These are phyloP conservation scores for Erythrobasidium hasegawianum DNA, from an alignment of 1,284 basidiomycete genomes.

Conservation along the genomic window DNA sequence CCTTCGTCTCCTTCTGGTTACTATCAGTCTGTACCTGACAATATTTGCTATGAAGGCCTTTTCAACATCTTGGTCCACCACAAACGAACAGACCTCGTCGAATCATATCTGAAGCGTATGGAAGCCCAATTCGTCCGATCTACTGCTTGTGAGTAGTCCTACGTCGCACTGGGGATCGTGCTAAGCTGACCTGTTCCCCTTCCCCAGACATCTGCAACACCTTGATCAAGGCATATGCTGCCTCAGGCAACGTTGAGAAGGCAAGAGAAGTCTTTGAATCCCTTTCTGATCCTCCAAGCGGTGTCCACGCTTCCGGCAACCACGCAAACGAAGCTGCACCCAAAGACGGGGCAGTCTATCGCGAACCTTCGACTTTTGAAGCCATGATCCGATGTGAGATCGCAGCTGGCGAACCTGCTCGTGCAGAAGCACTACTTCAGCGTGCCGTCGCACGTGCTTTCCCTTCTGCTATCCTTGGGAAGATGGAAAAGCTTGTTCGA, in stretches of 20 bases:
- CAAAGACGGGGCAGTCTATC: slow-evolving; percentile 65
- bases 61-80: slow-evolving; percentile 81
- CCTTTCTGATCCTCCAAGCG: slow-evolving; percentile 78
- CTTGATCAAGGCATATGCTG: slow-evolving; percentile 61
- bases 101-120: slow-evolving; percentile 66
- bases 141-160: slow-evolving; percentile 81
- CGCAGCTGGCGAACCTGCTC: slow-evolving; percentile 65
- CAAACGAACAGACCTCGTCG: slow-evolving; percentile 73
- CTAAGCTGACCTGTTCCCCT: neutral
- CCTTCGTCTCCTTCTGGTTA: slow-evolving; percentile 48
- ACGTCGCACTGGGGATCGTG: no score
- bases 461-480: slow-evolving; percentile 48
- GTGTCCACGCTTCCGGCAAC: slow-evolving; percentile 55
- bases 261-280: slow-evolving; percentile 76
- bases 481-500: slow-evolving; percentile 19
- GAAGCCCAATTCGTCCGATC: slow-evolving; percentile 65
- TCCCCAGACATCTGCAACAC: neutral
- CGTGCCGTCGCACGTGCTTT: slow-evolving; percentile 66
- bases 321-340: slow-evolving; percentile 53
- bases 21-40: slow-evolving; percentile 60
- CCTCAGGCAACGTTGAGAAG: slow-evolving; percentile 63
- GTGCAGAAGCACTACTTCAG: slow-evolving; percentile 67
- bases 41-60: slow-evolving; percentile 84
- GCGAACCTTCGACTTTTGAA: slow-evolving; percentile 66
- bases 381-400: slow-evolving; percentile 92